Evolutionary conservation across 2,329 filamentous ascomycete species (phyloP), one percentile per base, ranked within the genome.

Genomic region (Triangularia verruculosa): DNA sequence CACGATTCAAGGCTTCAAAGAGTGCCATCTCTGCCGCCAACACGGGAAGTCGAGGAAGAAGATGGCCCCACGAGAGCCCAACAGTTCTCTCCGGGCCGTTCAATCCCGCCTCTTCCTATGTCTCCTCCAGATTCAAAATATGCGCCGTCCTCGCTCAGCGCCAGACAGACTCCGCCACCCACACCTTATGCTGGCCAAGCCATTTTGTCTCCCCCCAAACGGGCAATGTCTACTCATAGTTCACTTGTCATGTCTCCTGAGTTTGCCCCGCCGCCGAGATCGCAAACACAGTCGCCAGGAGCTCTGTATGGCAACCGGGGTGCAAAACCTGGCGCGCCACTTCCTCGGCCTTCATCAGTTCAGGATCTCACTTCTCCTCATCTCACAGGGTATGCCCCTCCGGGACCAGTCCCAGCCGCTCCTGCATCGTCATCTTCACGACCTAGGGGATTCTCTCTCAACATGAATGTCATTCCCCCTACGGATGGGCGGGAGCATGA

Each of bases 401-500:
- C 55, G 1, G 55, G 28, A 8, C 25, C 65, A 8, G 53, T 58
- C 11, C 51, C 63, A 34, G 59, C 57, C 3, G 68, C 70, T 1
- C 63, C 70, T 12, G 39, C 68, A 22, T 30, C 63, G 2, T 55
- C 17, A 3, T 52, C 66, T 20, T 70, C 76, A 15, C 79, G 83
- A 20, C 75, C 79, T 12, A 79, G 85, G 59, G 83, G 81, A 1
- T 78, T 82, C 60, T 88, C 85, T 2, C 78, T 85, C 61, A 79
- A 77, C 27, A 74, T 87, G 58, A 85, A 86, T 68, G 80, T 88
- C 67, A 80, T 89, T 39, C 78, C 83, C 8, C 87, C 88, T 1
- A 88, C 82, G 1, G 87, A 90, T 73, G 87, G 87, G 1, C 83
- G 85, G 20, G 86, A 90, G 71, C 78, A 86, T 17, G 95, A 99